Conservation (phyloP, 2,329 filamentous ascomycete genomes). For the Epichloe hybrida region DNA sequence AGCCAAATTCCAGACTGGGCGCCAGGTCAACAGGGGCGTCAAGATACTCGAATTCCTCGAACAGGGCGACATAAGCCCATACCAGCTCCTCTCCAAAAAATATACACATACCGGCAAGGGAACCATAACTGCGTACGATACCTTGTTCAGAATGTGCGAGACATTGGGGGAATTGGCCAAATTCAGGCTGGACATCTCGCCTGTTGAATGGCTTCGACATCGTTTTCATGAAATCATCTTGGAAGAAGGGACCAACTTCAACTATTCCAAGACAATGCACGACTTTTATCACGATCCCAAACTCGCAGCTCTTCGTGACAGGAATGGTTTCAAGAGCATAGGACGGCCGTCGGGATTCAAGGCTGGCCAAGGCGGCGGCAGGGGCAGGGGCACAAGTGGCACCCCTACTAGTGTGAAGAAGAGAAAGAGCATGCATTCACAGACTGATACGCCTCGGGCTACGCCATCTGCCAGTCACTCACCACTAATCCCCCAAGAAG, state of each 20-base stretch:
- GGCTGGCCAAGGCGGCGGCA: conserved; percentile 11
- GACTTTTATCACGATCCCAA: conserved; percentile 44
- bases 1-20: conserved; percentile 38
- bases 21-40: conserved; percentile 42
- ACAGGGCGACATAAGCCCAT: conserved; percentile 39
- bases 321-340: conserved; percentile 44
- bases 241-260: conserved; percentile 33
- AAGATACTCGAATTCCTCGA: conserved; percentile 38
- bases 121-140: conserved; percentile 38
- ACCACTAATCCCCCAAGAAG: conserved; percentile 11
- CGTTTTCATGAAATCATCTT: conserved; percentile 37
- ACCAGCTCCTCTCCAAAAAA: conserved; percentile 40
- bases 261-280: conserved; percentile 35
- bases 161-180: conserved; percentile 39
- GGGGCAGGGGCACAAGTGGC: conserved; percentile 5
- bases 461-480: conserved; percentile 16
- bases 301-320: conserved; percentile 32
- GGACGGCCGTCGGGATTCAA: conserved; percentile 39
- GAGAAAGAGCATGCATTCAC: conserved; percentile 20
- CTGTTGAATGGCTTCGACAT: conserved; percentile 43
- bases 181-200: conserved; percentile 37
- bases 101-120: conserved; percentile 30
- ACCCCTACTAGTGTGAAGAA: conserved; percentile 17
- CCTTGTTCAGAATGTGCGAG: conserved; percentile 40
- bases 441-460: conserved; percentile 15